Evolutionary conservation across 2,329 filamentous ascomycete genomes (phyloP).

Genomic region (Tothia fuscella): DNA sequence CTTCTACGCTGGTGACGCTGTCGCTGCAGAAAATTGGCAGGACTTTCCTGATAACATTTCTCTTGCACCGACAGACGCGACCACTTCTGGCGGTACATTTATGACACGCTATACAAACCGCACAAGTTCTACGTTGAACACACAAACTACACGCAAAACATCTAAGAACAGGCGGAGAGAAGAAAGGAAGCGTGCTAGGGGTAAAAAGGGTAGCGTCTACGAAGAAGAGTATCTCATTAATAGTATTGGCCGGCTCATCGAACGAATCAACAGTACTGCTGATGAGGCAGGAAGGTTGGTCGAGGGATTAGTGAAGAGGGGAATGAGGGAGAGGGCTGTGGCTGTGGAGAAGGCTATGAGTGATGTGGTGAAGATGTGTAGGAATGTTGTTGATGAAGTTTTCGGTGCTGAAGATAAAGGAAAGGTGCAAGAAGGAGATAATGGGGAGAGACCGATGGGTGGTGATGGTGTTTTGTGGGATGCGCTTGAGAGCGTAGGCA

Average conservation of each 20-base stretch:
- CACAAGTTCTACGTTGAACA: slow-evolving; percentile 55
- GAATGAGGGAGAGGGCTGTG: slow-evolving; percentile 77
- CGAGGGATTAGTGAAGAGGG: slow-evolving; percentile 62
- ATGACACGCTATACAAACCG: slow-evolving; percentile 87
- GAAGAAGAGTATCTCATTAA: slow-evolving; percentile 96
- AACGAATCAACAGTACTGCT: slow-evolving; percentile 62
- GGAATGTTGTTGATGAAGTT: slow-evolving; percentile 55
- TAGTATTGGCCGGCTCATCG: slow-evolving; percentile 69
- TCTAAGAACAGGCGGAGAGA: slow-evolving; percentile 80
- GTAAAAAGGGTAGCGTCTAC: slow-evolving; percentile 94
- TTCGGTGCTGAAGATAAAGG: slow-evolving; percentile 35
- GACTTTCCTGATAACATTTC: slow-evolving; percentile 89
- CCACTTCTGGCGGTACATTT: slow-evolving; percentile 66
- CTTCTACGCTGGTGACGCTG: slow-evolving; percentile 66
- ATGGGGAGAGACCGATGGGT: slow-evolving; percentile 23
- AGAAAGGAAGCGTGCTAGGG: slow-evolving; percentile 86
- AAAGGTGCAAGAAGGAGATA: slow-evolving; percentile 14
- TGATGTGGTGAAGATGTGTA: slow-evolving; percentile 63
- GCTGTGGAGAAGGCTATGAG: slow-evolving; percentile 62
- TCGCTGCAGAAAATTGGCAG: slow-evolving; percentile 32
- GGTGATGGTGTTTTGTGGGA: slow-evolving; percentile 36
- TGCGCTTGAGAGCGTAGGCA: slow-evolving; percentile 25
- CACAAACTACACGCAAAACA: slow-evolving; percentile 64
- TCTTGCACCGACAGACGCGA: slow-evolving; percentile 72
- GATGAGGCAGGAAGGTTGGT: slow-evolving; percentile 65